phyloP scores from a whole-genome alignment of 1,139 yeast genomes.

The Pichia kudriavzevii region DNA sequence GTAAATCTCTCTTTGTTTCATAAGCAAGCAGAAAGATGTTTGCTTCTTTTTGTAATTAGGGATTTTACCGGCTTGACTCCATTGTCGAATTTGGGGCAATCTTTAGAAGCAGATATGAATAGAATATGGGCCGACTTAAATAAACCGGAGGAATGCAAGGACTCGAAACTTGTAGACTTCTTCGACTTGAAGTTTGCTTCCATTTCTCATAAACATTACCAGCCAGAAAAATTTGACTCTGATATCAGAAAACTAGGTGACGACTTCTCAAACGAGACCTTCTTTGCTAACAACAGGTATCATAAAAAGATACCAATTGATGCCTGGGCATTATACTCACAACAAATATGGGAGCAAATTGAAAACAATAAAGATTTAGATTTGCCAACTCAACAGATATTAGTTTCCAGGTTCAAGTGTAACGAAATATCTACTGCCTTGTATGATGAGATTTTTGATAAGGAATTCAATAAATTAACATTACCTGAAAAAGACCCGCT shows the following conservation, averaged over 20 bases:
- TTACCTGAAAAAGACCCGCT: slow-evolving; percentile 23
- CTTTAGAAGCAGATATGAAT: slow-evolving; percentile 61
- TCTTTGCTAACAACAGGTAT: slow-evolving; percentile 59
- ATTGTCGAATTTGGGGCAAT: slow-evolving; percentile 56
- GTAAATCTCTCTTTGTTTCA: slow-evolving; percentile 82
- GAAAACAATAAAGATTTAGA: slow-evolving; percentile 89
- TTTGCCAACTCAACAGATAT: slow-evolving; percentile 90
- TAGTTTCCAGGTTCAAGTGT: slow-evolving; percentile 91
- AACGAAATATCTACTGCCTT: slow-evolving; percentile 68
- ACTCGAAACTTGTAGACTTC: slow-evolving; percentile 57
- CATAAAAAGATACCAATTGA: slow-evolving; percentile 88
- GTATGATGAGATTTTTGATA: slow-evolving; percentile 38
- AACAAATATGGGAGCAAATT: slow-evolving; percentile 90
- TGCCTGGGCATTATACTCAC: slow-evolving; percentile 93
- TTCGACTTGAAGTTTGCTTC: slow-evolving; percentile 81
- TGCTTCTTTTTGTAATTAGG: slow-evolving; percentile 80
- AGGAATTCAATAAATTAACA: too few relatives aligned
- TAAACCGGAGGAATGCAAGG: slow-evolving; percentile 59
- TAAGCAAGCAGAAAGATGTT: slow-evolving; percentile 52
- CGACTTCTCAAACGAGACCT: slow-evolving; percentile 36
- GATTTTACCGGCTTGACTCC: slow-evolving; percentile 91
- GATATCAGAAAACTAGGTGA: slow-evolving; percentile 64
- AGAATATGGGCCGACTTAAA: slow-evolving; percentile 72
- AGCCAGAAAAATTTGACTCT: slow-evolving; percentile 60
- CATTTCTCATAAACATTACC: slow-evolving; percentile 77